phyloP scores from a whole-genome alignment of 2,329 filamentous ascomycete genomes.

The Monilinia aucupariae region DNA sequence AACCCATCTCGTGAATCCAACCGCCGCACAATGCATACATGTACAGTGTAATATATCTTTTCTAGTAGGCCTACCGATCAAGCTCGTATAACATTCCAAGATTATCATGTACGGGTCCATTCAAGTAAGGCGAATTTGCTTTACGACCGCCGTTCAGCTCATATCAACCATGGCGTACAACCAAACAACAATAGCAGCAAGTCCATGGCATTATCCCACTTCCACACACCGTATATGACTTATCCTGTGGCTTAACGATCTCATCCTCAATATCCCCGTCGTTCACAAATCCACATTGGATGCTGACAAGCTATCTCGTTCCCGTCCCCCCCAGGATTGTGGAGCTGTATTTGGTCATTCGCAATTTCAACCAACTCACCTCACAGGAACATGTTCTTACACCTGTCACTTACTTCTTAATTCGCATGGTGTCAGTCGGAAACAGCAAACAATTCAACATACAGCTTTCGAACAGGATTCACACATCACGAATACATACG shows the following conservation, averaged over 20 bases:
- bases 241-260: background rate
- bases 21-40: background rate
- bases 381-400: background rate
- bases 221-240: background rate
- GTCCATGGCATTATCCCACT: background rate
- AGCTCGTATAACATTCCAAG: background rate
- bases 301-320: background rate
- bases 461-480: background rate
- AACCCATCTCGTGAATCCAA: background rate
- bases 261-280: background rate
- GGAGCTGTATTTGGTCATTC: background rate
- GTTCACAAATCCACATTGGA: background rate
- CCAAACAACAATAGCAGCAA: background rate
- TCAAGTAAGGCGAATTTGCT: background rate
- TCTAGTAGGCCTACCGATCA: background rate
- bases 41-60: background rate
- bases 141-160: background rate
- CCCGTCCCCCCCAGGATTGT: background rate
- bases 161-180: slow-evolving; percentile 2
- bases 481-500: background rate
- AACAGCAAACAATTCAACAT: background rate
- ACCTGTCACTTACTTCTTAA: background rate
- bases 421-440: background rate
- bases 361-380: background rate
- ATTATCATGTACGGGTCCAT: background rate